A percentile compares a stretch with the other conserved stretches of the same genome.
phyloP scores from a whole-genome alignment of 345 rosid genomes.

The Lenwebbia sp. region DNA sequence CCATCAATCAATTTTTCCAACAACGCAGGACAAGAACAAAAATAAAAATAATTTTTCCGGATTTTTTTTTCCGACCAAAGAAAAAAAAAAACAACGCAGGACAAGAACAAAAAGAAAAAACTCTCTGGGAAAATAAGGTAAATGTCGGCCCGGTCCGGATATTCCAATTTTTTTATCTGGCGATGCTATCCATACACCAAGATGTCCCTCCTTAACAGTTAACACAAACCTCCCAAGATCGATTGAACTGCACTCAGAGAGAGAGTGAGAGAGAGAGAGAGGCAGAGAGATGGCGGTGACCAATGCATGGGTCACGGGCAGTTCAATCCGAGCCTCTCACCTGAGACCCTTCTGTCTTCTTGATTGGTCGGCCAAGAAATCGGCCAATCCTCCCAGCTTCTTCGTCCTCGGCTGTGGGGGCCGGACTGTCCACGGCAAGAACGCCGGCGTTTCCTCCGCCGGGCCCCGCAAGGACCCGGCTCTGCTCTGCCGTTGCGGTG shows the following conservation, averaged over 20 bases:
- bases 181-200: not conserved
- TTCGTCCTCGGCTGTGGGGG: constrained; percentile 18
- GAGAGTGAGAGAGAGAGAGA: not conserved
- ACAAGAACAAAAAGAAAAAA: not conserved
- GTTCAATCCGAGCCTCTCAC: constrained; percentile 26
- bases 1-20: not conserved
- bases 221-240: not conserved
- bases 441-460: constrained; percentile 3
- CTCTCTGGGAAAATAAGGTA: too few relatives aligned
- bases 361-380: constrained; percentile 18
- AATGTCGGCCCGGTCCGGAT: not conserved
- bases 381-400: constrained; percentile 13
- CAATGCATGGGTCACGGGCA: constrained; percentile 28
- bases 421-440: not conserved
- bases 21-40: too few relatives aligned
- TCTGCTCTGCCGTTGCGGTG: constrained; percentile 25
- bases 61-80: too few relatives aligned
- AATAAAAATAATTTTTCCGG: too few relatives aligned
- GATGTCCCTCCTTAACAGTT: not conserved
- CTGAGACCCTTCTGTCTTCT: constrained; percentile 13
- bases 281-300: constrained; percentile 22
- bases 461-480: constrained; percentile 18
- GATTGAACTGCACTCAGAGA: not conserved
- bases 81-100: not conserved
- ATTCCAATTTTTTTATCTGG: not conserved